Evolutionary conservation across 73 alveolate genomes (phyloP).

Genomic region (Paramecium octaurelia): DNA sequence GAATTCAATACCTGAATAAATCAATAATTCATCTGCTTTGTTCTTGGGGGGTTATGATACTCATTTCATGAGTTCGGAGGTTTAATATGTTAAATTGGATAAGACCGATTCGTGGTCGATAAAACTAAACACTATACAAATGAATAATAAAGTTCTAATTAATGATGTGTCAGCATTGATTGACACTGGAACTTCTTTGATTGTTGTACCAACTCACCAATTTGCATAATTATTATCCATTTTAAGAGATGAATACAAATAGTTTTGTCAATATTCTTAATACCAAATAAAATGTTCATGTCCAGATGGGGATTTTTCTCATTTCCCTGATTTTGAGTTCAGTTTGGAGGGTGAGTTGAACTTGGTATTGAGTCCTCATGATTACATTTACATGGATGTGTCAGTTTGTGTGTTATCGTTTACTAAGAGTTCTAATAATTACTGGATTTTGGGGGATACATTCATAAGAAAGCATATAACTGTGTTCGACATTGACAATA

Average conservation of each 20-base stretch:
- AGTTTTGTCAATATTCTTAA: neutral
- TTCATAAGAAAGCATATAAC: neutral
- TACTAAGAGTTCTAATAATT: neutral
- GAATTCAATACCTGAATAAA: neutral
- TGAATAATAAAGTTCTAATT: neutral
- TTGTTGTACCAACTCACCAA: neutral
- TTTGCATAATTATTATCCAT: neutral
- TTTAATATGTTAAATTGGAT: neutral
- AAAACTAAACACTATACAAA: neutral
- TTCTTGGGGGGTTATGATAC: neutral
- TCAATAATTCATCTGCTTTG: neutral
- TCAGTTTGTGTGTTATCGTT: neutral
- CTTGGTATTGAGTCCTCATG: neutral
- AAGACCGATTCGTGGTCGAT: neutral
- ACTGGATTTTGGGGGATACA: neutral
- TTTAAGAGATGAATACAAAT: neutral
- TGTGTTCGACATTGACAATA: neutral
- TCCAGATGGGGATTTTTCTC: neutral
- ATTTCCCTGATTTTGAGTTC: neutral
- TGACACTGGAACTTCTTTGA: slow-evolving; percentile 26
- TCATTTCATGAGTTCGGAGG: neutral
- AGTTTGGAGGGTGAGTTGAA: neutral
- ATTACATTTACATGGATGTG: neutral
- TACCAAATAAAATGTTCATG: slow-evolving; percentile 20
- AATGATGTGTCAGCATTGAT: neutral